Conservation (phyloP, 441 rosid species). For the Jatropha podagrica region DNA sequence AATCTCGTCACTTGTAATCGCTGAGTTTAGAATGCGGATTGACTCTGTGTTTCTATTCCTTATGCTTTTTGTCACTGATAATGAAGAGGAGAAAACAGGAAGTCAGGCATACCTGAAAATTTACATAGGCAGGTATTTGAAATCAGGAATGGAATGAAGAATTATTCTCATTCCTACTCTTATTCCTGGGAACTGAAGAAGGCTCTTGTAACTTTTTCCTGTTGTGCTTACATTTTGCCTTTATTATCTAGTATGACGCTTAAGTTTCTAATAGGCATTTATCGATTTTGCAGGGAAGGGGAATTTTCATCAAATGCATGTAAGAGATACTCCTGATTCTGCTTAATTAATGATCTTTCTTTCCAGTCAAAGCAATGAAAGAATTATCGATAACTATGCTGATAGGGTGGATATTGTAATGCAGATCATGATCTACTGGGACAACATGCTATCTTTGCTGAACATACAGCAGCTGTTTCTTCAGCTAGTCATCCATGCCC, state of each 20-base stretch:
- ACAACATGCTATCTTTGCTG: constrained; percentile 77
- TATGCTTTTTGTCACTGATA: not conserved
- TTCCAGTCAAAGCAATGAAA: constrained; percentile 10
- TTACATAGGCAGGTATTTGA: not conserved
- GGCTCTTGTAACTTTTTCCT: not conserved
- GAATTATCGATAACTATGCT: constrained; percentile 3
- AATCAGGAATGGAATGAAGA: not conserved
- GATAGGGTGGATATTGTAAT: constrained; percentile 25
- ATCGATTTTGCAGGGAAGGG: constrained; percentile 62
- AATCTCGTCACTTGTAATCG: not conserved
- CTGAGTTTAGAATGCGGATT: not conserved
- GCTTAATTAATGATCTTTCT: constrained; percentile 19
- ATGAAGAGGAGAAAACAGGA: not conserved
- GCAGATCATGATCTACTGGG: constrained; percentile 86
- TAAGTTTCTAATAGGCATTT: constrained; percentile 5
- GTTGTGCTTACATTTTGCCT: constrained; percentile 12
- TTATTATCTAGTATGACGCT: constrained; percentile 4
- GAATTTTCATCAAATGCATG: constrained; percentile 81
- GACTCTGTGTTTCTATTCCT: not conserved
- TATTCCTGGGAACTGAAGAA: not conserved
- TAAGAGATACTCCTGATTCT: constrained; percentile 41
- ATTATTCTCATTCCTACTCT: not conserved
- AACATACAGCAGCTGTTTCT: constrained; percentile 60
- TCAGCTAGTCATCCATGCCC: constrained; percentile 88
- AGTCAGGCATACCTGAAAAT: not conserved